Percentiles rank a stretch among this genome's conserved stretches.
Evolutionary conservation across 768 basidiomycete genomes (phyloP).

Genomic region (Nidularia pulvinata): DNA sequence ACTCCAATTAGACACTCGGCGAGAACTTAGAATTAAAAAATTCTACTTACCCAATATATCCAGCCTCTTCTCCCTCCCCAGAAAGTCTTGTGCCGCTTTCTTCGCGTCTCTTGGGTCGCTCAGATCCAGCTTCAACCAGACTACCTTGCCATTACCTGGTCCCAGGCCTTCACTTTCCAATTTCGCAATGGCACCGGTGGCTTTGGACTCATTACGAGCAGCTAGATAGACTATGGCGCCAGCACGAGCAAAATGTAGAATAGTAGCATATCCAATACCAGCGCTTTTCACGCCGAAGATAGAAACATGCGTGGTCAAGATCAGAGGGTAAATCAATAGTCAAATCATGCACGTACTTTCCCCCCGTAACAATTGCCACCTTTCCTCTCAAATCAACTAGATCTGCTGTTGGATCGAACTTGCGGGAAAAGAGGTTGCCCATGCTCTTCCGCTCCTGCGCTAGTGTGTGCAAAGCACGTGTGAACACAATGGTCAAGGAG

Average conservation of each 20-base stretch:
- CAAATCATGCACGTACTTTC: constrained; percentile 5
- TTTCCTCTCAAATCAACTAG: constrained; percentile 1
- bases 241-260: constrained; percentile 45
- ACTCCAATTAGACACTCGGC: not conserved
- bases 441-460: not conserved
- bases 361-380: constrained; percentile 6
- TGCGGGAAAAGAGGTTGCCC: constrained; percentile 6
- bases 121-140: constrained; percentile 53
- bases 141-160: constrained; percentile 42
- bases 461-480: too few species aligned
- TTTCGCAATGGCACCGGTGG: constrained; percentile 43
- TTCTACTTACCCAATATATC: constrained; percentile 45
- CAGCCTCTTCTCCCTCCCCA: constrained; percentile 46
- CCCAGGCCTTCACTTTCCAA: constrained; percentile 39
- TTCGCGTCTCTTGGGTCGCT: constrained; percentile 45
- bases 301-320: not conserved
- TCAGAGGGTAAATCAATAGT: not conserved
- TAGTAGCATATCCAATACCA: constrained; percentile 12
- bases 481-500: too few species aligned
- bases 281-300: constrained; percentile 7
- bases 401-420: constrained; percentile 2
- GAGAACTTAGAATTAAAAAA: not conserved
- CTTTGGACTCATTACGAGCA: constrained; percentile 44
- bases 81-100: constrained; percentile 44
- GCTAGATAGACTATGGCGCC: constrained; percentile 65